A percentile compares a stretch with the other conserved stretches of the same genome.
Evolutionary conservation across 1,139 yeast species (phyloP).

Genomic region (Pichia sp.): DNA sequence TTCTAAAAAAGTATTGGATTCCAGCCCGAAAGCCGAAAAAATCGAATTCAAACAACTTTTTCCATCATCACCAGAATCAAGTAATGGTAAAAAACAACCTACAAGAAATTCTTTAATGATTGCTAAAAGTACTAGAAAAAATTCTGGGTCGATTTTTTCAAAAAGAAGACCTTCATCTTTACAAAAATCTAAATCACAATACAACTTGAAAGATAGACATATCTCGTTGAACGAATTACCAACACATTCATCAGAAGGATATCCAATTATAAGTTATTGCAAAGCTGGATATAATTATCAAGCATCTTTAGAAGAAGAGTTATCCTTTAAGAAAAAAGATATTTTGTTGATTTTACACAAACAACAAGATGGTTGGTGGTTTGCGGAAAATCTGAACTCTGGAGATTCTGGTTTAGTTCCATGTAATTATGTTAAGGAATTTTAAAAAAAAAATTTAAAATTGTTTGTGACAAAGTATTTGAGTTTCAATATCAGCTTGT

Average conservation of each 20-base stretch:
- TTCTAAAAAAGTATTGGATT: neutral
- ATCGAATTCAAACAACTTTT: constrained; percentile 6
- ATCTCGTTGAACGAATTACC: constrained; percentile 22
- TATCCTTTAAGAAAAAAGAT: constrained; percentile 69
- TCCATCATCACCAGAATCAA: neutral
- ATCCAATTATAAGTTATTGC: constrained; percentile 51
- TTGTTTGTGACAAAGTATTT: too few relatives aligned
- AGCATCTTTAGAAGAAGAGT: constrained; percentile 76
- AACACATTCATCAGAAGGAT: constrained; percentile 28
- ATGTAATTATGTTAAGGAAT: constrained; percentile 53
- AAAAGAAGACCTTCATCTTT: neutral
- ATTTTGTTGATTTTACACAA: constrained; percentile 60
- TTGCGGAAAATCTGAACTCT: constrained; percentile 61
- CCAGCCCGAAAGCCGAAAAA: neutral
- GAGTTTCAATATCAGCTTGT: too few relatives aligned
- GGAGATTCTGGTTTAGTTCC: constrained; percentile 74
- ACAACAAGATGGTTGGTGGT: constrained; percentile 92
- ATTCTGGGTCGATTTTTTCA: neutral
- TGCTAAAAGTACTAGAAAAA: neutral
- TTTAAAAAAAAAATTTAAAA: constrained; percentile 2
- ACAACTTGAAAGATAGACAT: constrained; percentile 19
- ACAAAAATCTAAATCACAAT: constrained; percentile 27
- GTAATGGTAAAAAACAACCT: neutral
- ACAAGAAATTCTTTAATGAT: neutral
- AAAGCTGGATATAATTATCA: constrained; percentile 66